Evolutionary conservation across 2,329 filamentous ascomycete species (phyloP).

Genomic region (Fusarium sp.): DNA sequence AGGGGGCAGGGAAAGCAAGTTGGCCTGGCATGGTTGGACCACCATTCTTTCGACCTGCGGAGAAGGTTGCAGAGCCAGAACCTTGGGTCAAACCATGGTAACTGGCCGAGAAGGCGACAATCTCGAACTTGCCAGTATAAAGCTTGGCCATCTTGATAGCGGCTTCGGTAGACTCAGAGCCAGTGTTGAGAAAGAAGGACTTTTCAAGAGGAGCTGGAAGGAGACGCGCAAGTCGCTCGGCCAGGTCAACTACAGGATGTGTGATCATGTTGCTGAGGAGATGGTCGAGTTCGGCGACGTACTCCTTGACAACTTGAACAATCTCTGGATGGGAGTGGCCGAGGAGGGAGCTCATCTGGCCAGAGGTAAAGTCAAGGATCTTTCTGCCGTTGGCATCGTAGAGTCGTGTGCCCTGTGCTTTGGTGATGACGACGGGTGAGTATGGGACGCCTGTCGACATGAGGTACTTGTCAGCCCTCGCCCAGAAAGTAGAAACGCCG

Average conservation of each 20-base stretch:
- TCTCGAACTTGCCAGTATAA: conserved; percentile 72
- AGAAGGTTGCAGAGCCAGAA: conserved; percentile 64
- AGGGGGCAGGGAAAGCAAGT: conserved; percentile 68
- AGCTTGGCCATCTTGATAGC: conserved; percentile 73
- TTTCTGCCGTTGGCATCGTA: conserved; percentile 56
- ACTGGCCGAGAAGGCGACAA: conserved; percentile 68
- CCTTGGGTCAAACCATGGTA: conserved; percentile 71
- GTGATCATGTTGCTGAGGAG: conserved; percentile 68
- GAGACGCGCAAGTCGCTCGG: conserved; percentile 58
- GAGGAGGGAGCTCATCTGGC: conserved; percentile 69
- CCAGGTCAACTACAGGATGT: conserved; percentile 65
- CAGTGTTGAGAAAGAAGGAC: conserved; percentile 68
- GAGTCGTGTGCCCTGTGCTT: conserved; percentile 58
- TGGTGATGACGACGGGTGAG: conserved; percentile 55
- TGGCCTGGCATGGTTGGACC: conserved; percentile 65
- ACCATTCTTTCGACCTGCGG: conserved; percentile 60
- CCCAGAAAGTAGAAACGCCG: conserved; percentile 42
- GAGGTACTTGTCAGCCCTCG: conserved; percentile 53
- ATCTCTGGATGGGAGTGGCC: conserved; percentile 70
- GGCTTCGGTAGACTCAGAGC: conserved; percentile 67
- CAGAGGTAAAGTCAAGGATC: conserved; percentile 70
- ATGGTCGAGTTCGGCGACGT: conserved; percentile 65
- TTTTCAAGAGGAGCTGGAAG: conserved; percentile 62
- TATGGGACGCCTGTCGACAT: conserved; percentile 56
- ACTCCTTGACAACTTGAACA: conserved; percentile 60